Evolutionary conservation across 257 asterid genomes (phyloP), one percentile per base, ranked within the genome.

Genomic region (Primulina eburnea): DNA sequence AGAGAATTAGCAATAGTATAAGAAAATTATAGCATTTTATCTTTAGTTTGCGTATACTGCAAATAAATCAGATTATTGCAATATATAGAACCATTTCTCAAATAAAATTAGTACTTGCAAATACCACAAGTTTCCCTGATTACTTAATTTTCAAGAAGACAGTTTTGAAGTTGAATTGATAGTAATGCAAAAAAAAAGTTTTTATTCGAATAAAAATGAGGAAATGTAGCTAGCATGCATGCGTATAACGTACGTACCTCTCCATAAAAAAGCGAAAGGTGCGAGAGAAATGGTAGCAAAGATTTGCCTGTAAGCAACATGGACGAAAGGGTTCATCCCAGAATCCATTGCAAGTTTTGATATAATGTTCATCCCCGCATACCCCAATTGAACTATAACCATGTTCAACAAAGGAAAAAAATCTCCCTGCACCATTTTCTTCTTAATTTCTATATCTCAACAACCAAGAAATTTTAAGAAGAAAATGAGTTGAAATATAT

Each of bases 311-410:
- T 93, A 93, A 34, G 98, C 98, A 8, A 93, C 96, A 30, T 87
- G 95, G 34, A 93, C 89, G n/a, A 79, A 88, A 29, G 98, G 97
- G 73, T 89, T 80, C 97, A 93, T 93, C 0, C 98, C 97, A 2
- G 97, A 82, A 81, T 89, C 95, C 96, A 93, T 87, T 0, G 96
- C 98, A 5, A 90, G 82, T 67, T 86, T 93, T 2, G 97, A 89
- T 11, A 93, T 67, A 6, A 93, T 87, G 66, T 88, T 93, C 95
- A 93, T 86, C 0, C 97, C 97, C 8, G 95, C 95, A 53, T 88
- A 90, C 0, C 97, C 96, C 34, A 89, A 10, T 59, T 93, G 98
- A 29, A 93, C 97, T 14, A 82, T 37, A 12, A 82, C 87, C 98
- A 93, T 93, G 53, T 72, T 65, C 81, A 87, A 69, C 68, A 87